Percentiles rank a stretch among this genome's conserved stretches.
phyloP scores from a whole-genome alignment of 768 basidiomycete species.

The Steccherinum ochraceum region DNA sequence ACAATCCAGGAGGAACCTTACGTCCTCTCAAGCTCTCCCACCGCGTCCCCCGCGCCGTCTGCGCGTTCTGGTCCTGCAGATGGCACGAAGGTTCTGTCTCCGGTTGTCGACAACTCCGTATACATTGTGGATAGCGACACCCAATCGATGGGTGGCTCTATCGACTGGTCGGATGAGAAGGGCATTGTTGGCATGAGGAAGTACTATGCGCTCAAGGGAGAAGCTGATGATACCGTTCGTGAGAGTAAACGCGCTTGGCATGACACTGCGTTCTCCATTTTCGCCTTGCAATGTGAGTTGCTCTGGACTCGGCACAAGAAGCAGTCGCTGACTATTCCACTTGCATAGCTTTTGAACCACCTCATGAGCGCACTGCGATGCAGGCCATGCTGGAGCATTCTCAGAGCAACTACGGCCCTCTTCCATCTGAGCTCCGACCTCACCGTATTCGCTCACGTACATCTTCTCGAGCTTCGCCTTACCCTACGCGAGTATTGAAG shows the following conservation, averaged over 20 bases:
- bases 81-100: conserved; percentile 2
- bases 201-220: conserved; percentile 64
- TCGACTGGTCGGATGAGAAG: conserved; percentile 63
- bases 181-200: conserved; percentile 58
- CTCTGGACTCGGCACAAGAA: no score
- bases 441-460: conserved; percentile 61
- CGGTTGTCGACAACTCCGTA: conserved; percentile 26
- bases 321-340: no score
- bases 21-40: conserved; percentile 24
- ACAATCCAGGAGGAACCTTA: conserved; percentile 71
- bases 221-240: conserved; percentile 56
- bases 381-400: conserved; percentile 69
- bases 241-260: conserved; percentile 63
- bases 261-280: conserved; percentile 72
- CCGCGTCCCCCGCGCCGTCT: conserved; percentile 12
- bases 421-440: conserved; percentile 65
- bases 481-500: conserved; percentile 49
- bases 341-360: conserved; percentile 61
- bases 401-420: conserved; percentile 60
- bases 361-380: conserved; percentile 58
- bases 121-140: conserved; percentile 50
- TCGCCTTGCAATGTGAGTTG: conserved; percentile 62
- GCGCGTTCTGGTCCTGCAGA: conserved; percentile 9
- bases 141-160: conserved; percentile 23
- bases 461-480: conserved; percentile 67